Percentiles rank a stretch among this genome's conserved stretches.
Conservation (phyloP, 345 rosid species). For the Rhodamnia rubescens region DNA sequence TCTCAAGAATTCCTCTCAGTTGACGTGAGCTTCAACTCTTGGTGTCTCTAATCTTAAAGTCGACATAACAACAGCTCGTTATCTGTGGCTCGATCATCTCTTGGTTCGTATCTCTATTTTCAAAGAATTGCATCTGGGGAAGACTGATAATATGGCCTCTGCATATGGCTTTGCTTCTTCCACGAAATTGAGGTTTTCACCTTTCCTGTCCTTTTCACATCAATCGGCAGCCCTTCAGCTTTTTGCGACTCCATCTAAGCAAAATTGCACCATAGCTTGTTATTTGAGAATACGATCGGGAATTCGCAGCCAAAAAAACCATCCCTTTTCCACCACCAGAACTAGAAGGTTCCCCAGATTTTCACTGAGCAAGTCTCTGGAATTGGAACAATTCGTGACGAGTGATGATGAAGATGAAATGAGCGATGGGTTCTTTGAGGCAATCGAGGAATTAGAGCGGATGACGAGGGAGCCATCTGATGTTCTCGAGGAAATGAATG, state of each 20-base stretch:
- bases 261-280: background rate
- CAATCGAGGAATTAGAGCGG: conserved; percentile 79
- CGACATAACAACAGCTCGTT: background rate
- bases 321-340: conserved; percentile 9
- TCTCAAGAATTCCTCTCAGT: background rate
- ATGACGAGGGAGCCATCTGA: conserved; percentile 90
- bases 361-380: conserved; percentile 40
- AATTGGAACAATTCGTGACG: conserved; percentile 49
- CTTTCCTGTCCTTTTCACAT: conserved; percentile 8
- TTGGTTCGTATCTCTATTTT: background rate
- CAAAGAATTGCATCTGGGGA: background rate
- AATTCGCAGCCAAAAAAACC: conserved; percentile 23
- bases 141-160: background rate
- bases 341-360: conserved; percentile 19
- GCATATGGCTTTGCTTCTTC: conserved; percentile 22
- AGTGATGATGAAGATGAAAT: conserved; percentile 65
- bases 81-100: background rate
- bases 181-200: conserved; percentile 17
- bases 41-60: background rate
- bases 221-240: conserved; percentile 7
- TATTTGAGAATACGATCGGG: conserved; percentile 2
- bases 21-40: background rate
- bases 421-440: conserved; percentile 79
- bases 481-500: conserved; percentile 81
- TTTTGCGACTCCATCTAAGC: conserved; percentile 5